Conservation (phyloP, 108 stramenopile species). For the Thalassiosira profunda region DNA sequence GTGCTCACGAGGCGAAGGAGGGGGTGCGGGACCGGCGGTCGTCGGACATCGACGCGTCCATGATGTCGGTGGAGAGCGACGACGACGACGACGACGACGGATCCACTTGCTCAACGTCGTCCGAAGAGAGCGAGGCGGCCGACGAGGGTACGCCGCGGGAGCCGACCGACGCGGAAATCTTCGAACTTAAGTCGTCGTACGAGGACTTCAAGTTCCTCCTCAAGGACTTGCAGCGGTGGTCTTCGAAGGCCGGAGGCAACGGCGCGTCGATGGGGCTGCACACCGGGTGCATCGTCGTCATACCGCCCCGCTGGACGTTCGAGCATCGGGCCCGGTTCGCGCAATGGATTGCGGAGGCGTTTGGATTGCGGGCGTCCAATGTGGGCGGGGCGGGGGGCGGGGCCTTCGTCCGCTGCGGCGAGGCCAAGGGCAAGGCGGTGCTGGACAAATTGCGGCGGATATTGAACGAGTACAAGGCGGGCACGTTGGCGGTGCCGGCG, state of each 20-base stretch:
- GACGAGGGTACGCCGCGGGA: slow-evolving; percentile 1
- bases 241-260: slow-evolving; percentile 13
- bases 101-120: slow-evolving; percentile 6
- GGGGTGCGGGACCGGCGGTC: neutral
- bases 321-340: slow-evolving; percentile 58
- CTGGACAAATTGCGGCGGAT: slow-evolving; percentile 21
- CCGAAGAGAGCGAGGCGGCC: slow-evolving; percentile 8
- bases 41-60: slow-evolving; percentile 3
- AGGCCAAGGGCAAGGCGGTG: slow-evolving; percentile 22
- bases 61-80: slow-evolving; percentile 5
- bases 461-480: slow-evolving; percentile 41
- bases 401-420: slow-evolving; percentile 35
- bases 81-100: slow-evolving; percentile 6
- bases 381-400: slow-evolving; percentile 55
- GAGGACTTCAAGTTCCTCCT: slow-evolving; percentile 78
- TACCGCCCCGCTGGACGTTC: slow-evolving; percentile 49
- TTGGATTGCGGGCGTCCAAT: slow-evolving; percentile 65
- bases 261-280: slow-evolving; percentile 51
- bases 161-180: slow-evolving; percentile 39
- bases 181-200: slow-evolving; percentile 64
- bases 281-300: slow-evolving; percentile 66
- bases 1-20: neutral
- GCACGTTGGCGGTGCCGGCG: slow-evolving; percentile 7
- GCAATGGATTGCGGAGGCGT: slow-evolving; percentile 55
- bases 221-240: slow-evolving; percentile 45